Evolutionary conservation across 192 early-diverging fungal species (phyloP), one percentile per base, ranked within the genome.

Genomic region (Coemansia sp.): DNA sequence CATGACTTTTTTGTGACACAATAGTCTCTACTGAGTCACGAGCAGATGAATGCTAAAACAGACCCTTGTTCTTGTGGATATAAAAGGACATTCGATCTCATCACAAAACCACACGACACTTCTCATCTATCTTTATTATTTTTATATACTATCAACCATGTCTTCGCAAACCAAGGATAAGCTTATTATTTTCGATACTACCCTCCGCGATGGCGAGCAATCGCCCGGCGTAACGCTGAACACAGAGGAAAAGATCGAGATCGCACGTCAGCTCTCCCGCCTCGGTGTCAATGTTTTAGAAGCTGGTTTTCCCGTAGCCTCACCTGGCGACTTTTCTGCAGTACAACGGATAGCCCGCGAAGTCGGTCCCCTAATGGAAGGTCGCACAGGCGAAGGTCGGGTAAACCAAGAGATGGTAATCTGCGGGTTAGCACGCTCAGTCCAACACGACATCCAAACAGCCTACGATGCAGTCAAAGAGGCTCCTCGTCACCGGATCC

Each of bases 141-240:
- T 4, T n/a, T 9, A 34, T 58, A 2, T 1, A 62, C 1, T 1
- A 64, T 15, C 24, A 27, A 68, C 7, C 24, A 70, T 68, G 68
- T 29, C 74, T 2, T 15, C 40, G 44, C 29, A 72, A 55, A 15
- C 41, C 41, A 85, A 92, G 76, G 83, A 92, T 24, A 93, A 92
- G 78, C 86, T 97, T 5, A 93, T 96, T 69, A 89, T 98, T 67
- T 97, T 97, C 71, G 95, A 98, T 75, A 98, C 97, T 6, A 94
- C 95, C 45, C 91, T 98, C 27, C 90, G 97, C 69, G 97, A 98
- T 74, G 97, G 97, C 58, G 97, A 98, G 78, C 95, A 98, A 91
- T 96, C 95, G 56, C 97, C 97, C 1, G 97, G 97, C 67, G 95
- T 96, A 27, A 98, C 94, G 38, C 86, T 98, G 22, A 96, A 89